A percentile compares a stretch with the other conserved stretches of the same genome.
Conservation (phyloP, 2,329 filamentous ascomycete species). For the Kalaharituber pfeilii region DNA sequence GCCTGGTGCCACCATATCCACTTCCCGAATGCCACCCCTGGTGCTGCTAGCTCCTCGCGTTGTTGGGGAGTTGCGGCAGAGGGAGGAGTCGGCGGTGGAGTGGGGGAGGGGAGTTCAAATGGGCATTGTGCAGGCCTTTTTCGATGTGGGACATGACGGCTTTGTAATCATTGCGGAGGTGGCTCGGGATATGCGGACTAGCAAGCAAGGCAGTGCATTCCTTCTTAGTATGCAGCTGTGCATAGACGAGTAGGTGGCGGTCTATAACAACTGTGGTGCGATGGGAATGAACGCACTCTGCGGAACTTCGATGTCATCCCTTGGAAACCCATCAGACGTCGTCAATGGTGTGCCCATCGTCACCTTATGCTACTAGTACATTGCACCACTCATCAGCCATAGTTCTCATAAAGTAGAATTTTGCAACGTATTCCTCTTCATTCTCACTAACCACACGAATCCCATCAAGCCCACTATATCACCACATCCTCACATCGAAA, state of each 20-base stretch:
- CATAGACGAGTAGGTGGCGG: no score
- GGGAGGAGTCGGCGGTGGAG: slow-evolving; percentile 20
- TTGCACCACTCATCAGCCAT: slow-evolving; percentile 16
- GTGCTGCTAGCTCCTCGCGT: no score
- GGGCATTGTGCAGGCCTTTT: slow-evolving; percentile 71
- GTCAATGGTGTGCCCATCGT: slow-evolving; percentile 79
- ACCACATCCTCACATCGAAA: no score
- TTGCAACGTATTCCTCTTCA: no score
- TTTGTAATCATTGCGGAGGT: slow-evolving; percentile 85
- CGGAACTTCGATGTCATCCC: slow-evolving; percentile 84
- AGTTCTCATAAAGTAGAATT: no score
- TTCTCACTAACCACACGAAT: no score
- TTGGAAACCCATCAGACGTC: slow-evolving; percentile 79
- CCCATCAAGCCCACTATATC: no score
- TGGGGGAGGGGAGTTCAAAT: slow-evolving; percentile 34
- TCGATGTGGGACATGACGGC: slow-evolving; percentile 70
- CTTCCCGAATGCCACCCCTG: slow-evolving; percentile 57
- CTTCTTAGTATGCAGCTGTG: no score
- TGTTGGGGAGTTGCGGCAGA: slow-evolving; percentile 19
- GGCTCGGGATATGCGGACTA: slow-evolving; percentile 78
- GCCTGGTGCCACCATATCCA: slow-evolving; percentile 60
- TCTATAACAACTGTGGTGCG: no score
- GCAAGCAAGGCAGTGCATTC: no score
- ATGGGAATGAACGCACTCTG: slow-evolving; percentile 49
- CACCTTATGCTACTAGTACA: slow-evolving; percentile 79